phyloP scores from a whole-genome alignment of 2,329 filamentous ascomycete species.

The Esteya vermicola region DNA sequence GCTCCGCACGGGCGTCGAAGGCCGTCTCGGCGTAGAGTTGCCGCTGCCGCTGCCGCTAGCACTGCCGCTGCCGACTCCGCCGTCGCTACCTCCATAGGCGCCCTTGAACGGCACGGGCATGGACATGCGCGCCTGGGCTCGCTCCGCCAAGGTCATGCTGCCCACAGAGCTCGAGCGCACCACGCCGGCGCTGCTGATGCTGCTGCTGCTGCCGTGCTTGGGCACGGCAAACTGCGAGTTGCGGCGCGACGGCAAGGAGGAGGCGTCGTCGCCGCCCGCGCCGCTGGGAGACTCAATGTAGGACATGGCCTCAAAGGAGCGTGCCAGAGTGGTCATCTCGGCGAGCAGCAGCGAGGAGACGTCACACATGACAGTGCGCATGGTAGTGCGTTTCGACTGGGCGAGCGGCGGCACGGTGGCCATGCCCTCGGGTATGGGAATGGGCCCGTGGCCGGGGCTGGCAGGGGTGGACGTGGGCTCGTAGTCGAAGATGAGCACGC shows the following conservation, averaged over 20 bases:
- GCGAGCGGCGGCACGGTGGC: slow-evolving; percentile 54
- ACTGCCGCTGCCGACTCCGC: no score
- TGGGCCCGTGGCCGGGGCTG: no score
- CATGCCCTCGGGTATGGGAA: slow-evolving; percentile 52
- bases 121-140: slow-evolving; percentile 58
- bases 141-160: slow-evolving; percentile 32
- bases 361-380: slow-evolving; percentile 69
- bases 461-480: slow-evolving; percentile 27
- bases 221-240: slow-evolving; percentile 41
- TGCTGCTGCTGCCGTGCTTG: background rate
- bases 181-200: slow-evolving; percentile 14
- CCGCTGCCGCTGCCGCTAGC: slow-evolving; percentile 24
- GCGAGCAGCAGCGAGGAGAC: slow-evolving; percentile 60
- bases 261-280: slow-evolving; percentile 15
- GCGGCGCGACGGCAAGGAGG: slow-evolving; percentile 21
- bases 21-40: slow-evolving; percentile 31
- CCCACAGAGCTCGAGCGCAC: slow-evolving; percentile 38
- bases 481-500: slow-evolving; percentile 69
- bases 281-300: slow-evolving; percentile 64
- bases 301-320: slow-evolving; percentile 56
- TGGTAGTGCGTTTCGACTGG: slow-evolving; percentile 60
- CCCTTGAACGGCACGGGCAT: slow-evolving; percentile 50
- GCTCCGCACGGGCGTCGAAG: slow-evolving; percentile 36
- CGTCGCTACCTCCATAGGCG: no score
- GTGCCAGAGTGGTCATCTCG: slow-evolving; percentile 62